These are phyloP conservation scores for Dispira parvispora DNA, from an alignment of 192 early-diverging fungal genomes.

Conservation along the genomic window DNA sequence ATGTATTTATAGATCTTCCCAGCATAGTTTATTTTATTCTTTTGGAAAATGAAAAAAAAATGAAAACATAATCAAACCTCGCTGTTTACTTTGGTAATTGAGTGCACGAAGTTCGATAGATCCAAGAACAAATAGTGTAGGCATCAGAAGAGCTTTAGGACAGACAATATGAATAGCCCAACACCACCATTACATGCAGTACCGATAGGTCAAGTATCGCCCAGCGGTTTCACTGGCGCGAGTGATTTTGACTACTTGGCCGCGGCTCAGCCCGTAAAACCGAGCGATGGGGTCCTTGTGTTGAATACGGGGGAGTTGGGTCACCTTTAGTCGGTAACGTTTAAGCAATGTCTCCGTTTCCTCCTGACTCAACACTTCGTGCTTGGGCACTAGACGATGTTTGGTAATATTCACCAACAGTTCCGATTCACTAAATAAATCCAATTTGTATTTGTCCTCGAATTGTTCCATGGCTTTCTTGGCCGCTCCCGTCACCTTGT, in stretches of 20 bases:
- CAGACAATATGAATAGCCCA: no score
- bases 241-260: conserved; percentile 87
- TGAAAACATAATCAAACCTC: no score
- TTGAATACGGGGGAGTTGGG: conserved; percentile 86
- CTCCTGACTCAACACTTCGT: conserved; percentile 65
- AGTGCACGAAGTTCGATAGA: no score
- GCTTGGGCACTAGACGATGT: conserved; percentile 88
- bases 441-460: conserved; percentile 35
- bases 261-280: conserved; percentile 84
- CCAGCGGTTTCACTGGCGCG: conserved; percentile 91
- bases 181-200: conserved; percentile 56
- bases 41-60: no score
- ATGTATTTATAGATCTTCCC: no score
- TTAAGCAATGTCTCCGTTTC: conserved; percentile 83
- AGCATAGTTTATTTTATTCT: no score
- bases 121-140: no score
- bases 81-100: no score
- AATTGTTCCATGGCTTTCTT: conserved; percentile 44
- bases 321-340: conserved; percentile 86
- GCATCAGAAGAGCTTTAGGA: no score
- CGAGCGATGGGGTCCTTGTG: conserved; percentile 79
- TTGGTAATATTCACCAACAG: conserved; percentile 95
- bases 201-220: conserved; percentile 90
- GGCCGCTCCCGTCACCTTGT: conserved; percentile 68
- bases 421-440: conserved; percentile 81